Evolutionary conservation across 2,329 filamentous ascomycete species (phyloP).

Genomic region (Hymenotorrendiella dingleyae): DNA sequence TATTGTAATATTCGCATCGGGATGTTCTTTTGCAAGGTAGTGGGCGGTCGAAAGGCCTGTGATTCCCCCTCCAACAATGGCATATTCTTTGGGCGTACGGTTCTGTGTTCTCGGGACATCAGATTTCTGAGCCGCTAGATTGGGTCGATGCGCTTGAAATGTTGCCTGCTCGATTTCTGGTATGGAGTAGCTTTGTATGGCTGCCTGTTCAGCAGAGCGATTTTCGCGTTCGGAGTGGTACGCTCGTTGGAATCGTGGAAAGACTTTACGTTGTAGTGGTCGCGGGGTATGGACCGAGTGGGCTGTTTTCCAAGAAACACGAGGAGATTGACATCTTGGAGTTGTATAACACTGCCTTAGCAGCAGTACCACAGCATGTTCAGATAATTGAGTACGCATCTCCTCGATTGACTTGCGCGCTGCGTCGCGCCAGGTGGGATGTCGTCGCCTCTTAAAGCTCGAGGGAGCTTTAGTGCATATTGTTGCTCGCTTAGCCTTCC

Average conservation of each 20-base stretch:
- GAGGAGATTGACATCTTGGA: constrained; percentile 16
- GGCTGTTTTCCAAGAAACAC: neutral
- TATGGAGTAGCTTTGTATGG: neutral
- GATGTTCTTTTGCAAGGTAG: constrained; percentile 65
- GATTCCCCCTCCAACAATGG: constrained; percentile 74
- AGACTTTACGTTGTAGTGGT: constrained; percentile 1
- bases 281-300: neutral
- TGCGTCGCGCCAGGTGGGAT: too few species aligned
- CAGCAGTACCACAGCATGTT: constrained; percentile 23
- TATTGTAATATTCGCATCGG: constrained; percentile 66
- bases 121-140: neutral
- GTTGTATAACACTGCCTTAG: constrained; percentile 22
- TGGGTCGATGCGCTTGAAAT: neutral
- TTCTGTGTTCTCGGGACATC: too few species aligned
- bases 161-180: too few species aligned
- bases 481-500: too few species aligned
- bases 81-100: too few species aligned
- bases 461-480: too few species aligned
- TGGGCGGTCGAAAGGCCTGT: constrained; percentile 76
- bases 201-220: neutral
- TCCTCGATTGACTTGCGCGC: too few species aligned
- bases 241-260: constrained; percentile 5
- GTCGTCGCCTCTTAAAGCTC: too few species aligned
- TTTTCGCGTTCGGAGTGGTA: constrained; percentile 1
- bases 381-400: constrained; percentile 25